phyloP scores from a whole-genome alignment of 176 grass and related monocot genomes.

The Paspalum notatum region DNA sequence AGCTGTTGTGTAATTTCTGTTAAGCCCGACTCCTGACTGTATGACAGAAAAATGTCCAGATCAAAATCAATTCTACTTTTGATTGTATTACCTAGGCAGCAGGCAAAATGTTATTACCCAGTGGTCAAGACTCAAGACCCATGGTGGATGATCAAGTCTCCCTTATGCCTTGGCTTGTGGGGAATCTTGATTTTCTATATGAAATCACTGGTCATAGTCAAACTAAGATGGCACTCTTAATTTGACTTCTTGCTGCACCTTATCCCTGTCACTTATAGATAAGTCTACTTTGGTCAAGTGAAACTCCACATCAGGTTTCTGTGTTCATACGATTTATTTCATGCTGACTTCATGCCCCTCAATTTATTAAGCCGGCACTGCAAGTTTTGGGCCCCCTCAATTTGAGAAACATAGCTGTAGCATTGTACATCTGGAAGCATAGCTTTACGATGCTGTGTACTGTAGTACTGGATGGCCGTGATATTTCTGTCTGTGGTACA shows the following conservation, averaged over 20 bases:
- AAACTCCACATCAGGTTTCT: background rate
- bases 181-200: constrained; percentile 34
- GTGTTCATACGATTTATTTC: background rate
- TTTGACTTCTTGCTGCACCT: background rate
- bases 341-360: background rate
- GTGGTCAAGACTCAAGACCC: background rate
- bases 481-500: constrained; percentile 21
- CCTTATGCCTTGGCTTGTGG: constrained; percentile 22
- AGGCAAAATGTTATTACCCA: constrained; percentile 26
- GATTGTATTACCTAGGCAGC: constrained; percentile 32
- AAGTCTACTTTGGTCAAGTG: background rate
- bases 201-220: background rate
- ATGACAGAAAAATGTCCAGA: background rate
- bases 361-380: too few species aligned
- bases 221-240: constrained; percentile 8
- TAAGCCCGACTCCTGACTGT: constrained; percentile 20
- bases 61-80: constrained; percentile 28
- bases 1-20: background rate
- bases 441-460: background rate
- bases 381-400: background rate
- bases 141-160: background rate
- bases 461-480: constrained; percentile 29
- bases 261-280: background rate
- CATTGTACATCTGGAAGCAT: background rate
- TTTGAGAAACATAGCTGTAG: background rate